Evolutionary conservation across 164 flowering plant species (phyloP), one percentile per base, ranked within the genome.

Genomic region (Amborella trichopoda): DNA sequence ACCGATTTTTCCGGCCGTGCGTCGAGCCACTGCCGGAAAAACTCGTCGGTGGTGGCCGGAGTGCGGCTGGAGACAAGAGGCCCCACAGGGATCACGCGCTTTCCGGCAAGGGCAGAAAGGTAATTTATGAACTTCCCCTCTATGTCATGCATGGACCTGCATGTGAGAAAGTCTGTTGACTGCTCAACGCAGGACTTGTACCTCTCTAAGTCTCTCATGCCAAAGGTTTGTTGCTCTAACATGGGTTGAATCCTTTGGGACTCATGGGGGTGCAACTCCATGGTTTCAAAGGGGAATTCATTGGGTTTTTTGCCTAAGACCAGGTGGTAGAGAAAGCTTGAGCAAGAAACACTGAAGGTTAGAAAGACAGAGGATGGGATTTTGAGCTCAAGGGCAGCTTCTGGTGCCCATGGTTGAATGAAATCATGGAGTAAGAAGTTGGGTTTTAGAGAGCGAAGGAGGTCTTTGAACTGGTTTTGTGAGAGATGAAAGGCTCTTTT

Each of bases 71-170:
- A 13, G 39, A 65, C 36, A 73, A 54, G 19, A 65, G 73, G 1
- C 1, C 80, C 75, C 1, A 64, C 59, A 0, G 73, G 58, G 14
- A 66, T 26, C 1, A 65, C 33, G 48, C 52, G 42, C 41, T 68
- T 68, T 28, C 43, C 45, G 0, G 6, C 1, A 3, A n/a, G 5
- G 16, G 14, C 12, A 3, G 63, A 58, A 5, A 60, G 30, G 10
- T 50, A 59, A 28, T 67, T 70, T 0, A 69, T 33, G 22, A 62
- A 67, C 28, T 69, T 62, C 0, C 41, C 62, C 32, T 75, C 78
- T 1, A 75, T 47, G 21, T 70, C 72, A 27, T 52, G 41, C 0
- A 26, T 58, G 0, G 65, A 48, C 48, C 66, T 70, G 19, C 63
- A 26, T 50, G 20, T 8, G 20, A 66, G 21, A 5, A 72, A 22